Evolutionary conservation across 73 alveolate species (phyloP).

Genomic region (Effrenium voratum): DNA sequence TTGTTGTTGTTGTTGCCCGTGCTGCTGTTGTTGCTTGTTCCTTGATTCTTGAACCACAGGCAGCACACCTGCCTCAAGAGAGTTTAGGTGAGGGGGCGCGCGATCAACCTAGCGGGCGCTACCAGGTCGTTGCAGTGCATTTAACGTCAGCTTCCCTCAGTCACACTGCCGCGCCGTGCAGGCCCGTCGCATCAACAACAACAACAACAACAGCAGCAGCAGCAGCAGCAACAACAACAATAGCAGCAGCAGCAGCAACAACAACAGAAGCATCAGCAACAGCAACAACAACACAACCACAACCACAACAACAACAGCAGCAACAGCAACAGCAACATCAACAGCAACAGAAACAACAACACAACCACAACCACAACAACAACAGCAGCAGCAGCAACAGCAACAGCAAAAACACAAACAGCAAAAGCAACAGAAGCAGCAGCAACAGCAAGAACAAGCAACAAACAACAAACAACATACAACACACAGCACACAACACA

Average conservation of each 20-base stretch:
- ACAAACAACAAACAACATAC: neutral
- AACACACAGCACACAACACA: neutral
- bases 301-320: neutral
- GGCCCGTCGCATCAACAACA: neutral
- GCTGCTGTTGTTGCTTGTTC: too few species aligned
- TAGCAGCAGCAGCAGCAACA: neutral
- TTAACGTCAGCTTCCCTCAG: too few species aligned
- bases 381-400: neutral
- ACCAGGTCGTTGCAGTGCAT: too few species aligned
- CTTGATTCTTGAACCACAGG: too few species aligned
- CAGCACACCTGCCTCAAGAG: too few species aligned
- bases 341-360: neutral
- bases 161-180: too few species aligned
- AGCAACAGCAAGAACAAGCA: neutral
- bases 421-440: neutral
- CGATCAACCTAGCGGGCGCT: too few species aligned
- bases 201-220: neutral
- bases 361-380: neutral
- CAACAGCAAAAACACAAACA: neutral
- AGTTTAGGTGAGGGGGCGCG: too few species aligned
- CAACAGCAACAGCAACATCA: neutral
- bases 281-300: neutral
- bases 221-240: neutral
- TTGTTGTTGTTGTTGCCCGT: too few species aligned
- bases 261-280: neutral